Percentiles rank a stretch among this genome's conserved stretches.
These are phyloP conservation scores for Flaveria brownii DNA, from an alignment of 129 eudicot species.

Conservation along the genomic window DNA sequence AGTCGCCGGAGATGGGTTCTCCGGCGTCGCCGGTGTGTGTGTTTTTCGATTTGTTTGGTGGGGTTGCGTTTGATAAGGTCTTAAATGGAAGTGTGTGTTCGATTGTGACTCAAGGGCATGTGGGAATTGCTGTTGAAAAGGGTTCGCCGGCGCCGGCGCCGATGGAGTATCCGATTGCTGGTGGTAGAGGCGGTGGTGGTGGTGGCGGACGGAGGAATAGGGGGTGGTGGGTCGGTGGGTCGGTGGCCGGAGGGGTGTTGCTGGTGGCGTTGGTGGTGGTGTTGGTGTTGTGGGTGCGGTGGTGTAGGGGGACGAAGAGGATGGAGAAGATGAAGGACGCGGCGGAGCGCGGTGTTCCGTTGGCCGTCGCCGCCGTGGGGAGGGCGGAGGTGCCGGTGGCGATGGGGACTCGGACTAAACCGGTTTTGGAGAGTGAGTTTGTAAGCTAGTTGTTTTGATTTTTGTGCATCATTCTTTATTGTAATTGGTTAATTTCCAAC, in stretches of 20 bases:
- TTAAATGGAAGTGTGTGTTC: constrained; percentile 50
- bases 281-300: constrained; percentile 47
- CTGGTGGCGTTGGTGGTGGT: constrained; percentile 39
- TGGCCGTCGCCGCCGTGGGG: constrained; percentile 56
- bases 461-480: neutral
- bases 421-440: constrained; percentile 68
- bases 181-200: constrained; percentile 27
- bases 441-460: constrained; percentile 39
- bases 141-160: constrained; percentile 50
- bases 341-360: constrained; percentile 60
- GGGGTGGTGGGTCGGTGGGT: constrained; percentile 53
- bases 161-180: constrained; percentile 28
- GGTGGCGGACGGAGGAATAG: constrained; percentile 25
- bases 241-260: constrained; percentile 60
- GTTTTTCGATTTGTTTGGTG: constrained; percentile 62
- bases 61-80: constrained; percentile 62
- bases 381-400: constrained; percentile 74
- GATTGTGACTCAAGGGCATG: constrained; percentile 65
- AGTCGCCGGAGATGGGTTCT: neutral
- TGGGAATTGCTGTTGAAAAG: constrained; percentile 57
- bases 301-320: constrained; percentile 45
- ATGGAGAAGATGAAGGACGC: constrained; percentile 59
- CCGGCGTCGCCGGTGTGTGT: constrained; percentile 39
- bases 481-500: constrained; percentile 9
- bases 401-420: constrained; percentile 69